Percentiles rank a stretch among this genome's conserved stretches.
Conservation (phyloP, 2,329 filamentous ascomycete genomes). For the Myriosclerotinia duriaeana region DNA sequence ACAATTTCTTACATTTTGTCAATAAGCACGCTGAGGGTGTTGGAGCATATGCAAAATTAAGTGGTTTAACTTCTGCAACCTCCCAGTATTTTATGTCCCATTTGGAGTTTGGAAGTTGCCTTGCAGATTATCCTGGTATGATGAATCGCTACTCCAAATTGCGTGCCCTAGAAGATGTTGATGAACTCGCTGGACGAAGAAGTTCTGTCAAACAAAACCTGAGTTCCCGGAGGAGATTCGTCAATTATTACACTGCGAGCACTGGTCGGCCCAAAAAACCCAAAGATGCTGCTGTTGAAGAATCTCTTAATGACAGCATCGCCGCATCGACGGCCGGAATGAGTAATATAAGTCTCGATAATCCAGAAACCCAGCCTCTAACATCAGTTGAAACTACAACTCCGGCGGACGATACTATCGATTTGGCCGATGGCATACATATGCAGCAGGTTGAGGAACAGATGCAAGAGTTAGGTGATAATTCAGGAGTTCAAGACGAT, state of each 20-base stretch:
- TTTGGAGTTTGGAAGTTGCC: slow-evolving; percentile 76
- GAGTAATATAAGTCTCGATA: slow-evolving; percentile 32
- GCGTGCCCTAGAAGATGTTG: slow-evolving; percentile 68
- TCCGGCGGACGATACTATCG: neutral
- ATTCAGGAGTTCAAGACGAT: slow-evolving; percentile 35
- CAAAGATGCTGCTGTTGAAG: slow-evolving; percentile 37
- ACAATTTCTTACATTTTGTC: slow-evolving; percentile 70
- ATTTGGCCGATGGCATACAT: slow-evolving; percentile 42
- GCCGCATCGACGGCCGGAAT: slow-evolving; percentile 30
- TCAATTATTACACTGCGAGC: slow-evolving; percentile 90
- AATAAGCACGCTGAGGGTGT: slow-evolving; percentile 71
- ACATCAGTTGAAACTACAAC: slow-evolving; percentile 45
- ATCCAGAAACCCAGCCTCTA: slow-evolving; percentile 28
- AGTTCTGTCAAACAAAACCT: slow-evolving; percentile 30
- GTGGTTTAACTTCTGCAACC: slow-evolving; percentile 61
- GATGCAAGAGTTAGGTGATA: slow-evolving; percentile 34
- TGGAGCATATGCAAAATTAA: slow-evolving; percentile 16
- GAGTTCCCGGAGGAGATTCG: slow-evolving; percentile 66
- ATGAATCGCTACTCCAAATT: slow-evolving; percentile 68
- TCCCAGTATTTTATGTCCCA: slow-evolving; percentile 75
- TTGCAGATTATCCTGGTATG: slow-evolving; percentile 73
- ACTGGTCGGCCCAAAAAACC: slow-evolving; percentile 64
- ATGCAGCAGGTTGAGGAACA: slow-evolving; percentile 39
- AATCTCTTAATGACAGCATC: slow-evolving; percentile 28
- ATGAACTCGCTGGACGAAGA: slow-evolving; percentile 49